phyloP scores from a whole-genome alignment of 2,329 filamentous ascomycete species.

The Calonectria pauciramosa region DNA sequence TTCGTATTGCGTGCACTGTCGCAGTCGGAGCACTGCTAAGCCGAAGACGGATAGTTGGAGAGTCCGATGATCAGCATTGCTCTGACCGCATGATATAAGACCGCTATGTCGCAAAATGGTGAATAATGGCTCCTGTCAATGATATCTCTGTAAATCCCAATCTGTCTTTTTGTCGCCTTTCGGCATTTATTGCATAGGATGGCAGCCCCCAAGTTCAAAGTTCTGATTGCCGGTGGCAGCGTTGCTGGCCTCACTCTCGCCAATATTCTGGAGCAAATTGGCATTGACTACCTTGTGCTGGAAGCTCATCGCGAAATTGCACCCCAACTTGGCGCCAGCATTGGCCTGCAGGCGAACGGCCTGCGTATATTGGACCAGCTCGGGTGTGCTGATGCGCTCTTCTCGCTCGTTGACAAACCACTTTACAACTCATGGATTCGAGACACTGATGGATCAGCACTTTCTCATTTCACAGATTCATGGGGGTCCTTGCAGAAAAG shows the following conservation, averaged over 20 bases:
- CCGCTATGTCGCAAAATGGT: too few species aligned
- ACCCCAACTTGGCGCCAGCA: neutral
- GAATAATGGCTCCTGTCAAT: neutral
- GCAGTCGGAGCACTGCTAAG: neutral
- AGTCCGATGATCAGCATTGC: neutral
- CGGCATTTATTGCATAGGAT: neutral
- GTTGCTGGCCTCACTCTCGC: neutral
- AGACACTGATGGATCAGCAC: neutral
- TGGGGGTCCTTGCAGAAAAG: neutral
- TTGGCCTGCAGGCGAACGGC: neutral
- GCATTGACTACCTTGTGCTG: neutral
- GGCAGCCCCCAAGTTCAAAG: neutral
- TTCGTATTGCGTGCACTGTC: too few species aligned
- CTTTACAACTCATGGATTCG: neutral
- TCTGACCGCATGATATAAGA: neutral
- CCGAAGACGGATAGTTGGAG: neutral
- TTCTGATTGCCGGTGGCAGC: neutral
- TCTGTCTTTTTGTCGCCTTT: neutral
- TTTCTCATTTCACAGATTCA: neutral
- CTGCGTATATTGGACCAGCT: neutral
- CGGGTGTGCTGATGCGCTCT: neutral
- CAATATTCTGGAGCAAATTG: neutral
- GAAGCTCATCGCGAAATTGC: neutral
- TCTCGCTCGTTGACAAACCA: neutral
- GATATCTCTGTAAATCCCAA: neutral